Conservation (phyloP, 2,329 filamentous ascomycete species). For the Stemphylium lycopersici region DNA sequence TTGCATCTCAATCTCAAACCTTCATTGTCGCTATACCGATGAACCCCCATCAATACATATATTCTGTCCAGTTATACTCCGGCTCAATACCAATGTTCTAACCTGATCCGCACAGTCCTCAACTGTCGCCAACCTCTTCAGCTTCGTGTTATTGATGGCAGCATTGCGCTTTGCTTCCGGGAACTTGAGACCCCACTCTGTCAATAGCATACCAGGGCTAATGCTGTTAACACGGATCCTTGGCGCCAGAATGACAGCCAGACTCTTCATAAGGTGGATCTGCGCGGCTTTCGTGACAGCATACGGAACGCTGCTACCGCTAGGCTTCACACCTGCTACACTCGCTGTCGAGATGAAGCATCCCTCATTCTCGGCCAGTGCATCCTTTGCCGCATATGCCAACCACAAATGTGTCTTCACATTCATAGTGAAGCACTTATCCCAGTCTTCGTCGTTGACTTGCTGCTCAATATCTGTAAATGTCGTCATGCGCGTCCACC, state of each 20-base stretch:
- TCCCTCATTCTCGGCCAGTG: conserved; percentile 65
- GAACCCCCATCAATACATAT: conserved; percentile 47
- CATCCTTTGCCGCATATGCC: conserved; percentile 63
- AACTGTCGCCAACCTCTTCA: conserved; percentile 61
- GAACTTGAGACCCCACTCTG: conserved; percentile 59
- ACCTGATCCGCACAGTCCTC: conserved; percentile 53
- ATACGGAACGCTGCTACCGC: conserved; percentile 73
- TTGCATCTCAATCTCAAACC: no score
- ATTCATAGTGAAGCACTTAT: conserved; percentile 69
- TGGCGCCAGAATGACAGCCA: conserved; percentile 66
- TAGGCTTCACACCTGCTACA: conserved; percentile 67
- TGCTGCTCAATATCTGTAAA: conserved; percentile 65
- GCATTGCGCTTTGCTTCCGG: conserved; percentile 53
- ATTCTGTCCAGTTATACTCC: conserved; percentile 48
- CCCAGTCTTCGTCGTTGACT: conserved; percentile 67
- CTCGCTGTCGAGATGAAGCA: conserved; percentile 69
- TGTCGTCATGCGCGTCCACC: conserved; percentile 67
- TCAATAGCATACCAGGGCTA: conserved; percentile 68
- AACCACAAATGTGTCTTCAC: conserved; percentile 60
- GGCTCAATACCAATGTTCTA: conserved; percentile 41
- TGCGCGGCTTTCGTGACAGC: conserved; percentile 78
- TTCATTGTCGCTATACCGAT: conserved; percentile 13
- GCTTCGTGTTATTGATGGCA: conserved; percentile 52
- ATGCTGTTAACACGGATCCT: conserved; percentile 70
- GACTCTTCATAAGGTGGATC: conserved; percentile 69